phyloP scores from a whole-genome alignment of 768 basidiomycete species.

The Symmetrospora coprosmae region DNA sequence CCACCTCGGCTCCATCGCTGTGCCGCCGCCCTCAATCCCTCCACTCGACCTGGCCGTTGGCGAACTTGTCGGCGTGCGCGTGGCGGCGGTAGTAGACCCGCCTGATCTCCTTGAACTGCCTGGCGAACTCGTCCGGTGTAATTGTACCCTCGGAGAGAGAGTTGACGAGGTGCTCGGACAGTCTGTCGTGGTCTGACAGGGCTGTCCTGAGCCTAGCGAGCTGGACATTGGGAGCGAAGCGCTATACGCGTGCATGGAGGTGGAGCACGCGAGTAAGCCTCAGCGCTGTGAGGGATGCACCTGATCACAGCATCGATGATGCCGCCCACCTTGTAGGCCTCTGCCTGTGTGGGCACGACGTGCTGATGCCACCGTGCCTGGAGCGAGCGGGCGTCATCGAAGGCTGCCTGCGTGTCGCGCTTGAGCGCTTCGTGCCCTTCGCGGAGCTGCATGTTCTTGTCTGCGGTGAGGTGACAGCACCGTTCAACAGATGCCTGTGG shows the following conservation, averaged over 20 bases:
- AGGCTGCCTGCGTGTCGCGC: conserved; percentile 13
- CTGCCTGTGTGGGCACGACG: conserved; percentile 2
- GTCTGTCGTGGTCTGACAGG: conserved; percentile 10
- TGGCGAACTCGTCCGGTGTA: conserved; percentile 21
- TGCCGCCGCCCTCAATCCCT: no score
- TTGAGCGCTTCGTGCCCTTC: conserved; percentile 12
- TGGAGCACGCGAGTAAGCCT: no score
- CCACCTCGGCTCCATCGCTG: no score
- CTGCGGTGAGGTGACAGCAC: neutral
- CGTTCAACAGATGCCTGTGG: neutral
- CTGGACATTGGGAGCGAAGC: conserved; percentile 1
- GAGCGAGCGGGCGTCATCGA: conserved; percentile 4
- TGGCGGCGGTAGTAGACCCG: conserved; percentile 9
- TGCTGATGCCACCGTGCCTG: conserved; percentile 12
- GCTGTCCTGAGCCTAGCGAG: conserved; percentile 12
- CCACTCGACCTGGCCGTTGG: conserved; percentile 16
- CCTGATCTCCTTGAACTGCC: conserved; percentile 13
- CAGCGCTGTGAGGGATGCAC: no score
- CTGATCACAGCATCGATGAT: no score
- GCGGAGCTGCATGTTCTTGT: conserved; percentile 17
- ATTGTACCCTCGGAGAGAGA: conserved; percentile 13
- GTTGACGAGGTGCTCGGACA: conserved; percentile 10
- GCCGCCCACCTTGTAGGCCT: conserved; percentile 20
- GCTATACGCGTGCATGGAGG: no score
- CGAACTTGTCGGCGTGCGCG: conserved; percentile 8